Conservation (phyloP, 805 yeast genomes). For the Candida schatavii region DNA sequence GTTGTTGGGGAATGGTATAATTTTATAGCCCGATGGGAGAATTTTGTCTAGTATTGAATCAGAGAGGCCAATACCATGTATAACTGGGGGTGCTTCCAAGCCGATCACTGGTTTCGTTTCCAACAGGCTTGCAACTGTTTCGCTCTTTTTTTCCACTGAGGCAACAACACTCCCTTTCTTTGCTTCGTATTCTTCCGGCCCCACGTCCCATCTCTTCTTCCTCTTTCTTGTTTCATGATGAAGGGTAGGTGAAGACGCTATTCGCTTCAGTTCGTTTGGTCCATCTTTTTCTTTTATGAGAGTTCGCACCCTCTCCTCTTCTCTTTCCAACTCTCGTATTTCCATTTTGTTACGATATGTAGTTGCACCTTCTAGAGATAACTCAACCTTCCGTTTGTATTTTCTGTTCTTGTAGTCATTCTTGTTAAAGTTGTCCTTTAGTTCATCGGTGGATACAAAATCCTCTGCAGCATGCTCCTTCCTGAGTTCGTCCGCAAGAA, state of each 20-base stretch:
- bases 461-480: constrained; percentile 20
- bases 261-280: too few relatives aligned
- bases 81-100: constrained; percentile 16
- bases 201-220: constrained; percentile 46
- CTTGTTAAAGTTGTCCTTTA: constrained; percentile 15
- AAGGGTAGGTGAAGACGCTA: too few relatives aligned
- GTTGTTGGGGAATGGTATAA: constrained; percentile 41
- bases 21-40: constrained; percentile 51
- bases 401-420: constrained; percentile 30
- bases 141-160: too few relatives aligned
- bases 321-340: constrained; percentile 38
- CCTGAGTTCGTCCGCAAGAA: constrained; percentile 24
- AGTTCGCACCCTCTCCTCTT: constrained; percentile 24
- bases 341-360: constrained; percentile 44
- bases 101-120: neutral
- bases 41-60: constrained; percentile 46
- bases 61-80: constrained; percentile 36
- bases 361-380: constrained; percentile 23
- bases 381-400: constrained; percentile 21
- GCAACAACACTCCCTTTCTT: constrained; percentile 5
- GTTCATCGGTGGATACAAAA: constrained; percentile 11
- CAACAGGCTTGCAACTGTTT: constrained; percentile 8
- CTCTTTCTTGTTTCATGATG: too few relatives aligned
- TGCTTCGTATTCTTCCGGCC: constrained; percentile 29
- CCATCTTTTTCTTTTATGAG: constrained; percentile 17